Base-by-base conservation (phyloP, 2,329 filamentous ascomycete species). In the Fusarium nodosum region DNA sequence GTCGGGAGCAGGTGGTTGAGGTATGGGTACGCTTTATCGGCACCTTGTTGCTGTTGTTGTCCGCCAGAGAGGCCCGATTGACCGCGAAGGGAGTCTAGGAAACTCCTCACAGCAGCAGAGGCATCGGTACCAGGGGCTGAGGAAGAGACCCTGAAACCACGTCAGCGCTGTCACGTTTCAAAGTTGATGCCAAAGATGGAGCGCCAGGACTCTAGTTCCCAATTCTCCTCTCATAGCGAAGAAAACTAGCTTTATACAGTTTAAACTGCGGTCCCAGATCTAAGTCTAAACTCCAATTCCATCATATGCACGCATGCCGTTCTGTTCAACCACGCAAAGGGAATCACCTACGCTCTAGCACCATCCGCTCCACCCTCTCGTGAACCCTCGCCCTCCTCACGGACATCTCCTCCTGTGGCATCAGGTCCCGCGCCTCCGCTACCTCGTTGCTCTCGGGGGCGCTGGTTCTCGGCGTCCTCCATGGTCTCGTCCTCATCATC, bases 341-440 rank as follows among this genome's bases (percentile, higher is more conserved):
- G 75, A 72, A 72, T 77, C 64, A 99, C 97, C 95, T 98, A 99
- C 96, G 95, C 96, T 97, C 96, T 90, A 83, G 93, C 97, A 77
- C 97, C 96, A 82, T 98, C 96, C 74, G 93, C 93, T 78, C 97
- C 96, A 64, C 95, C 96, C 81, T 97, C 94, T 83, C 97, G 88
- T 70, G 95, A 89, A 73, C 89, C 90, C 79, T 93, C 90, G 61
- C 96, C 96, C 80, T 98, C 96, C 80, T 97, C 90, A 80, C 94
- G 89, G 73, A 97, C 84, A 78, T 99, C 95, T 69, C 94, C 95
- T 59, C 95, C 95, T 4, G 94, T 97, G 55, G 94, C 94, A 80
- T 87, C 94, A 58, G 92, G 83, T 34, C 94, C 94, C 64, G 94
- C 94, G 69, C 94, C 94, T 64, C 94, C 94, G 72, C 89, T 90